Conservation (phyloP, 1,284 basidiomycete species). For the Sanghuangporus sanghuang region DNA sequence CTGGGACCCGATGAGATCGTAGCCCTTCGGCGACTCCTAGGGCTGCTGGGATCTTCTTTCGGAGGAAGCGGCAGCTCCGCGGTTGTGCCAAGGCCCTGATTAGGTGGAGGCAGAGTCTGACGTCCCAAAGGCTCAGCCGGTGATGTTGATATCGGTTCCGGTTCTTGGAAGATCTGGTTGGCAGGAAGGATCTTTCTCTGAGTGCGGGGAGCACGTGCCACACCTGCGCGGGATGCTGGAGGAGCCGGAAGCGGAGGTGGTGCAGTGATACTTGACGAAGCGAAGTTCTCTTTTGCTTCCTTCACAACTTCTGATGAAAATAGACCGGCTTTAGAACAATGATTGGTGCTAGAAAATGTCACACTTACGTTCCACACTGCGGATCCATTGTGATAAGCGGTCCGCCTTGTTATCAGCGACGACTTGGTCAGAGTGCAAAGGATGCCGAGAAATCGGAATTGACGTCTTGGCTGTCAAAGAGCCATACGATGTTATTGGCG, state of each 20-base stretch:
- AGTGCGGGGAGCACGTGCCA: conserved; percentile 39
- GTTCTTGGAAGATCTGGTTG: conserved; percentile 58
- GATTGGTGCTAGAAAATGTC: background rate
- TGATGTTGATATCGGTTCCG: conserved; percentile 30
- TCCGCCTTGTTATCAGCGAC: conserved; percentile 52
- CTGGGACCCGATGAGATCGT: conserved; percentile 64
- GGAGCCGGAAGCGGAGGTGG: conserved; percentile 57
- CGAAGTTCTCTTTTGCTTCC: conserved; percentile 67
- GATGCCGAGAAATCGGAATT: conserved; percentile 45
- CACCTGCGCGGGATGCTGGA: conserved; percentile 46
- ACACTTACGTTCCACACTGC: conserved; percentile 67
- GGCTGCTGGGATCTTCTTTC: conserved; percentile 20
- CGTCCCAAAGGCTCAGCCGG: conserved; percentile 20
- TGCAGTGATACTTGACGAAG: conserved; percentile 41
- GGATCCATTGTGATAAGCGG: conserved; percentile 72
- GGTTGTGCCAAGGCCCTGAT: background rate
- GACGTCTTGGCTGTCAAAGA: conserved; percentile 36
- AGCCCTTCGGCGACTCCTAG: conserved; percentile 52
- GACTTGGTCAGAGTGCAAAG: conserved; percentile 44
- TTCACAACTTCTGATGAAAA: conserved; percentile 59
- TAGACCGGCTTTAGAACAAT: background rate
- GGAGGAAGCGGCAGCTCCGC: conserved; percentile 16
- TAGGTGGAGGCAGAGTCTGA: background rate
- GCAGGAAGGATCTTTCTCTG: conserved; percentile 61
- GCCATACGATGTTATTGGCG: background rate